phyloP scores from a whole-genome alignment of 306 rosid genomes.

The Carpinus viminea region DNA sequence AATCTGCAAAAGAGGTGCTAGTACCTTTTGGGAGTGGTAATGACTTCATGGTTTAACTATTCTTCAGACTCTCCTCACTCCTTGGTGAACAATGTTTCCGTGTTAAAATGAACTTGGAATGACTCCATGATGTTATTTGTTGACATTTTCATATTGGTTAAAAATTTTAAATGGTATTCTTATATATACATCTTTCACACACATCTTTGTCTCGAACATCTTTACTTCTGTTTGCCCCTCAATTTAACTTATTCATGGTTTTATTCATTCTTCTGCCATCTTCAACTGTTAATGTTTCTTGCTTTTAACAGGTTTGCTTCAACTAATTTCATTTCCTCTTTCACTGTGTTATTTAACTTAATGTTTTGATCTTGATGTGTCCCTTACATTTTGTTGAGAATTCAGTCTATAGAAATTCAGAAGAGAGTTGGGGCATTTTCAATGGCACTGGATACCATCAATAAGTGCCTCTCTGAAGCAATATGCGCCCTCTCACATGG shows the following conservation, averaged over 20 bases:
- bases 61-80: neutral
- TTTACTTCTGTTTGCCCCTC: neutral
- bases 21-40: constrained; percentile 21
- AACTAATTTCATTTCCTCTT: neutral
- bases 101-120: neutral
- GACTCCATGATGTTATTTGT: too few species aligned
- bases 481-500: constrained; percentile 87
- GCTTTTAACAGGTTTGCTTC: neutral
- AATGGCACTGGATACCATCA: constrained; percentile 86
- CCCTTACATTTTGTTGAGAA: neutral
- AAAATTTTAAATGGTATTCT: neutral
- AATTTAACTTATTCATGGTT: neutral
- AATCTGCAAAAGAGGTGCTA: neutral
- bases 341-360: neutral
- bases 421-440: constrained; percentile 95
- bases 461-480: constrained; percentile 94
- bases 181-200: neutral
- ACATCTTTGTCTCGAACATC: neutral
- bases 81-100: neutral
- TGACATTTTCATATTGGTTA: neutral
- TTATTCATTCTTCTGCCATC: constrained; percentile 1
- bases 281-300: neutral
- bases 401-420: constrained; percentile 91
- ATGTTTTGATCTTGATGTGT: neutral
- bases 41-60: neutral